Evolutionary conservation across 495 filamentous ascomycete species (phyloP), one percentile per base, ranked within the genome.

Genomic region (Xylaria palmicola): DNA sequence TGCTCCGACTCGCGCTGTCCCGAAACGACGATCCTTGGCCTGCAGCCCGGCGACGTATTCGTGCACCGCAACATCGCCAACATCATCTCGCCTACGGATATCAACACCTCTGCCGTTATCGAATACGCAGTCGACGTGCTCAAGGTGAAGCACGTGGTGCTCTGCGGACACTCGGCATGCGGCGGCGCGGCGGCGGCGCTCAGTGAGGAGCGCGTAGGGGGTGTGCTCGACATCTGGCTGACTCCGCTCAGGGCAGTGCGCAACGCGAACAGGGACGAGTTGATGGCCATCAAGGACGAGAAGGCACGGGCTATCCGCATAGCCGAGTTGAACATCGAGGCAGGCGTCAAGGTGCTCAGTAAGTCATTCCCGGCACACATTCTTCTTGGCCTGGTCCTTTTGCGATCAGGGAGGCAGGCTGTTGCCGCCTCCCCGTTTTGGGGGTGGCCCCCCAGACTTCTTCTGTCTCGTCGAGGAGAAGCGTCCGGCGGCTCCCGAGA

Each of bases 51-150:
- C 64, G 91, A 97, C 65, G 87, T 96, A 64, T 97, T 97, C 74
- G 88, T 91, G 55, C 92, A 96, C 81, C 90, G 92, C 72, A 96
- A 96, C 80, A 94, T 97, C 74, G 92, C 91, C 72, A 97, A 97
- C 78, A 82, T 94, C 74, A 73, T 97, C 52, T 85, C 87, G 58
- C 79, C 88, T 12, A 85, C 83, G 67, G 92, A 97, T 73, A 82
- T 95, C 67, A 89, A 82, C 77, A 85, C 87, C 37, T 76, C 83
- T 15, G 82, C 85, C 56, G 92, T 94, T n/a, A 86, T 97, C 77
- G 87, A 92, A 67, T 97, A 88, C 71, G 88, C 91, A 58, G 90
- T 96, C 41, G 75, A 65, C 29, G 76, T 87, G 68, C 80, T 97
- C 32, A 86, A 86, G 49, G 91, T 97, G 63, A 82, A 89, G 74